Evolutionary conservation across 345 rosid species (phyloP).

Genomic region (Triadica sebifera): DNA sequence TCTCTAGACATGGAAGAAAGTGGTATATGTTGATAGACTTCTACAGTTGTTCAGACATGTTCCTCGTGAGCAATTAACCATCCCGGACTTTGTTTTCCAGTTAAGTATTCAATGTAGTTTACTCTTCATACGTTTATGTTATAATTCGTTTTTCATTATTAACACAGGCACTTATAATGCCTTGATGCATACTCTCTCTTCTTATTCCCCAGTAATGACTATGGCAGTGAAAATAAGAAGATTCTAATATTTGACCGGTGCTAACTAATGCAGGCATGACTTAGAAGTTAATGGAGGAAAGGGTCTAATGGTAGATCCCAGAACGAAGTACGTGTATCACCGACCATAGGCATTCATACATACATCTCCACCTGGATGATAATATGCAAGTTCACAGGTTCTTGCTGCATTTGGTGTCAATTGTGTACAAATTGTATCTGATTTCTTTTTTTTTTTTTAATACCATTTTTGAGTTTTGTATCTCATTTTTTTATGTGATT

Average conservation of each 20-base stretch:
- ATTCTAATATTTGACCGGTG: constrained; percentile 11
- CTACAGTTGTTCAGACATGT: constrained; percentile 84
- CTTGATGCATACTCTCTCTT: background rate
- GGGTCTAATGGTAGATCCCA: constrained; percentile 85
- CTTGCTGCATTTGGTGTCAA: background rate
- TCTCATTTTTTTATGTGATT: no score
- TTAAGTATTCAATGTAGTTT: constrained; percentile 47
- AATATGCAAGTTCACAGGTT: background rate
- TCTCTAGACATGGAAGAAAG: constrained; percentile 84
- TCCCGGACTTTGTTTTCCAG: constrained; percentile 99
- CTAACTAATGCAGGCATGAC: constrained; percentile 70
- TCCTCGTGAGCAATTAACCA: constrained; percentile 96
- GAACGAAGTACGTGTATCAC: constrained; percentile 81
- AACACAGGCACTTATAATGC: no score
- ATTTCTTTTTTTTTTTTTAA: no score
- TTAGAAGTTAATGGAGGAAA: constrained; percentile 96
- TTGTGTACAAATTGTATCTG: no score
- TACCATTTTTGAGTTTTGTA: no score
- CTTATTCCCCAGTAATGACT: background rate
- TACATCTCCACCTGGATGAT: background rate
- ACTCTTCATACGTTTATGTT: background rate
- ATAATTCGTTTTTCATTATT: background rate
- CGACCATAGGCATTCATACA: constrained; percentile 46
- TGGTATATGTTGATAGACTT: constrained; percentile 81
- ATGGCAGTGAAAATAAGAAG: background rate